These are phyloP conservation scores for Hymenoscyphus salicellus DNA, from an alignment of 2,329 filamentous ascomycete genomes.

Conservation along the genomic window DNA sequence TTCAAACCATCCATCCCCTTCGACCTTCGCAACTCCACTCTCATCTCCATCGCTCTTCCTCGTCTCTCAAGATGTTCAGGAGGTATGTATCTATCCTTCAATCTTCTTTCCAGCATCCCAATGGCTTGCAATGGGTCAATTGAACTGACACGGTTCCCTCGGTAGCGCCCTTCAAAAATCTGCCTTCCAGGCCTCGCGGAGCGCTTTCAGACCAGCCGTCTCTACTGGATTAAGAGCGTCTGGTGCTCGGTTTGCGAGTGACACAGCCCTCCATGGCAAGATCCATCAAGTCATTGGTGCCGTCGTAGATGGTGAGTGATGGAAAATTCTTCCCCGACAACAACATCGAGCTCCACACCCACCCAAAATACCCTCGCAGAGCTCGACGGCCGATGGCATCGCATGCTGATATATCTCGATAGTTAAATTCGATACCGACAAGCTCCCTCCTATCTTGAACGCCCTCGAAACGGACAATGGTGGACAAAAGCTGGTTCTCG, in stretches of 20 bases:
- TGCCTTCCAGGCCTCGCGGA: slow-evolving; percentile 58
- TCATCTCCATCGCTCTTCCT: slow-evolving; percentile 61
- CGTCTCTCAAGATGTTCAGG: slow-evolving; percentile 79
- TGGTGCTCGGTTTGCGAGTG: slow-evolving; percentile 51
- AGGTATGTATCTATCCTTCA: slow-evolving; percentile 56
- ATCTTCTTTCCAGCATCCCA: slow-evolving; percentile 24
- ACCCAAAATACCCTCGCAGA: slow-evolving; percentile 15
- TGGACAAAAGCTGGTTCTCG: slow-evolving; percentile 90
- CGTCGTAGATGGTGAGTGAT: slow-evolving; percentile 86
- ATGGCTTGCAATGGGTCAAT: slow-evolving; percentile 39
- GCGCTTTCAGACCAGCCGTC: slow-evolving; percentile 55
- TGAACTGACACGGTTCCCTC: slow-evolving; percentile 44
- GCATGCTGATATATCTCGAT: slow-evolving; percentile 38
- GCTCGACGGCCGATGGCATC: slow-evolving; percentile 19
- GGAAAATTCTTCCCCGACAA: slow-evolving; percentile 40
- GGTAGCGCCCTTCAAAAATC: slow-evolving; percentile 65
- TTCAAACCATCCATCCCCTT: slow-evolving; percentile 8
- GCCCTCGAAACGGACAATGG: slow-evolving; percentile 88
- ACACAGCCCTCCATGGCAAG: slow-evolving; percentile 60
- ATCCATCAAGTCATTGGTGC: slow-evolving; percentile 92
- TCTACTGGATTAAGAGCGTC: slow-evolving; percentile 55
- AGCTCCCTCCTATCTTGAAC: slow-evolving; percentile 96
- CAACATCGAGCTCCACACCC: slow-evolving; percentile 28
- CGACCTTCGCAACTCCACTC: slow-evolving; percentile 47
- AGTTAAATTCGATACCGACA: slow-evolving; percentile 96